A percentile compares a stretch with the other conserved stretches of the same genome.
These are phyloP conservation scores for Colletotrichum sublineola DNA, from an alignment of 2,329 filamentous ascomycete species.

Conservation along the genomic window DNA sequence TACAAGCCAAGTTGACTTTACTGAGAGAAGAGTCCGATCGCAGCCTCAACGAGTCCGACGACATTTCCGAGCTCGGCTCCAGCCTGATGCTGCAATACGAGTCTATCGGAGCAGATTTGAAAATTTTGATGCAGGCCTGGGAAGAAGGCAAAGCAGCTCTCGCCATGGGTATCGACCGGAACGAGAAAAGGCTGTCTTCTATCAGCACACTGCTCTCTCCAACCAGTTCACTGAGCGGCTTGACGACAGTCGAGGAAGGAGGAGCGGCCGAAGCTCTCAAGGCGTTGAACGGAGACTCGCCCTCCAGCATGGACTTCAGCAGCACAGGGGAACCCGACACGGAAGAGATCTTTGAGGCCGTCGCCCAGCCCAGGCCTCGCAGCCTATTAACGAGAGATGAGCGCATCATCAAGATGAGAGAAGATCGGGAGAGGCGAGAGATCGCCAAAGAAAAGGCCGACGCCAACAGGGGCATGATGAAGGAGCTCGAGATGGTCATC, in stretches of 20 bases:
- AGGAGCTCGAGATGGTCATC: conserved; percentile 93
- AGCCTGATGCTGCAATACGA: conserved; percentile 92
- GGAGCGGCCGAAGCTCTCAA: conserved; percentile 58
- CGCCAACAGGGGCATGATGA: conserved; percentile 88
- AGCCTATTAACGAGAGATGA: conserved; percentile 86
- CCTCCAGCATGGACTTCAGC: conserved; percentile 63
- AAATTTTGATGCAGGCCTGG: conserved; percentile 85
- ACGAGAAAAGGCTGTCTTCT: conserved; percentile 77
- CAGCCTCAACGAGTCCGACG: conserved; percentile 79
- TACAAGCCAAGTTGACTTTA: conserved; percentile 95
- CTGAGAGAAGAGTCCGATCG: conserved; percentile 90
- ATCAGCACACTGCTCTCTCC: conserved; percentile 72
- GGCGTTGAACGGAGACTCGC: conserved; percentile 81
- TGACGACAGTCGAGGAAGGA: conserved; percentile 71
- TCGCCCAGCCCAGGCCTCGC: conserved; percentile 79
- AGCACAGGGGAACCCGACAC: conserved; percentile 72
- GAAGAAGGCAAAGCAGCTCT: conserved; percentile 88
- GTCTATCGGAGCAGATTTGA: conserved; percentile 89
- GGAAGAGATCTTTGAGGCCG: conserved; percentile 90
- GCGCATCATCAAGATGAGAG: conserved; percentile 86
- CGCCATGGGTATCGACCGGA: conserved; percentile 83
- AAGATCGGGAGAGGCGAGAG: conserved; percentile 83
- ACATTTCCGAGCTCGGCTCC: conserved; percentile 81
- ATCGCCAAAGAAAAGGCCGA: conserved; percentile 80
- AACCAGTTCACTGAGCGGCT: conserved; percentile 74